These are phyloP conservation scores for Trametes cubensis DNA, from an alignment of 768 basidiomycete species.

Conservation along the genomic window DNA sequence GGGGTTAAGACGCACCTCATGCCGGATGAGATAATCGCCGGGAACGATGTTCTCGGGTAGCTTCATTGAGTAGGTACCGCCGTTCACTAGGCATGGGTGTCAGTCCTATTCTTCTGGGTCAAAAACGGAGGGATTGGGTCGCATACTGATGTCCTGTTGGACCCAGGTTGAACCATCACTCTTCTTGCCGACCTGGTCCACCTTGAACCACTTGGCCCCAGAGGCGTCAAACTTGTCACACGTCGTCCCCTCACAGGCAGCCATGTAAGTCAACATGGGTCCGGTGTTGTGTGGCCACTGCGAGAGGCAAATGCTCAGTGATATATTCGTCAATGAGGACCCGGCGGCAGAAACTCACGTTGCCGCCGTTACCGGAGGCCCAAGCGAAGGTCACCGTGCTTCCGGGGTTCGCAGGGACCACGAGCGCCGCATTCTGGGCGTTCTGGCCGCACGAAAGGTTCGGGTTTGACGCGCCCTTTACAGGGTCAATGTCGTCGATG, in stretches of 20 bases:
- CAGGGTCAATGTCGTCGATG: slow-evolving; percentile 44
- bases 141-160: slow-evolving; percentile 35
- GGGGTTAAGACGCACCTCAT: slow-evolving; percentile 45
- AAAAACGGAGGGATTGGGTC: not conserved
- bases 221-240: slow-evolving; percentile 66
- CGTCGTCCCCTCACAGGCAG: slow-evolving; percentile 54
- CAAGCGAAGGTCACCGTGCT: slow-evolving; percentile 56
- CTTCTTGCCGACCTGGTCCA: slow-evolving; percentile 35
- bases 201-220: slow-evolving; percentile 74
- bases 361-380: slow-evolving; percentile 44
- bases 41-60: slow-evolving; percentile 52
- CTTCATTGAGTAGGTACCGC: slow-evolving; percentile 31
- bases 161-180: slow-evolving; percentile 32
- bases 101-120: not conserved
- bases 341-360: slow-evolving; percentile 24
- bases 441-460: slow-evolving; percentile 60
- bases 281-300: slow-evolving; percentile 64
- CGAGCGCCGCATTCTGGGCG: slow-evolving; percentile 49
- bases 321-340: too few relatives aligned
- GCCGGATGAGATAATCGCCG: slow-evolving; percentile 75
- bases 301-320: too few relatives aligned
- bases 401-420: slow-evolving; percentile 61
- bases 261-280: slow-evolving; percentile 76
- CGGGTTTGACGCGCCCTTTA: slow-evolving; percentile 58
- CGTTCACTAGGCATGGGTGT: slow-evolving; percentile 26